A percentile compares a stretch with the other conserved stretches of the same genome.
These are phyloP conservation scores for Nannizziopsis arthrosporioides DNA, from an alignment of 2,329 filamentous ascomycete species.

Conservation along the genomic window DNA sequence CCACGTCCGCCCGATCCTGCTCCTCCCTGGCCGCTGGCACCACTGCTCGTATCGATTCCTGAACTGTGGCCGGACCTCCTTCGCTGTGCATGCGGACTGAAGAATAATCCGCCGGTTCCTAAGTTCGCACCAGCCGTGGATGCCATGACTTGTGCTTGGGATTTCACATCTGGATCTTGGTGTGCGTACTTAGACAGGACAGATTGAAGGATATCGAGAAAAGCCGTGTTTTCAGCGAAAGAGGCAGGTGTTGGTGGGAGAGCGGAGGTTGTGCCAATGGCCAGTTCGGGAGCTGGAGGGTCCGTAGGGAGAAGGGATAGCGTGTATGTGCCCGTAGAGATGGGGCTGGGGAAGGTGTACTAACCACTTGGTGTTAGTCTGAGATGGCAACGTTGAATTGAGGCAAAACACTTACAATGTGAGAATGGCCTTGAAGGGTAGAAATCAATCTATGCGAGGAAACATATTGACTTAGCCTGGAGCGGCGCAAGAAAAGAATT, in stretches of 20 bases:
- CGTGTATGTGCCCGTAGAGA: constrained; percentile 32
- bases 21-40: constrained; percentile 48
- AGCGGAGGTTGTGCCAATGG: constrained; percentile 44
- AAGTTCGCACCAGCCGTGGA: constrained; percentile 47
- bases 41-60: constrained; percentile 34
- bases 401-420: constrained; percentile 9
- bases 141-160: constrained; percentile 49
- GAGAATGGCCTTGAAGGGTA: constrained; percentile 12
- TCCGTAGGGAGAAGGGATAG: constrained; percentile 47
- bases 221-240: constrained; percentile 45
- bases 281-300: constrained; percentile 43
- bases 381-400: not conserved
- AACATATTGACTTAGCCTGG: not conserved
- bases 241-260: constrained; percentile 47
- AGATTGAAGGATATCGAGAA: constrained; percentile 46
- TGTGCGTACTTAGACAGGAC: constrained; percentile 44
- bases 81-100: constrained; percentile 27
- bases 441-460: not conserved
- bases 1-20: constrained; percentile 47
- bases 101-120: constrained; percentile 40
- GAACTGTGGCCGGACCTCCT: constrained; percentile 18
- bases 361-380: constrained; percentile 11
- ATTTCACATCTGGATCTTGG: constrained; percentile 45
- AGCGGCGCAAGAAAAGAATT: too few relatives aligned
- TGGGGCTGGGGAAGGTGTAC: constrained; percentile 29